Percentiles rank a stretch among this genome's conserved stretches.
phyloP scores from a whole-genome alignment of 306 rosid genomes.

The Trifolium subterraneum region DNA sequence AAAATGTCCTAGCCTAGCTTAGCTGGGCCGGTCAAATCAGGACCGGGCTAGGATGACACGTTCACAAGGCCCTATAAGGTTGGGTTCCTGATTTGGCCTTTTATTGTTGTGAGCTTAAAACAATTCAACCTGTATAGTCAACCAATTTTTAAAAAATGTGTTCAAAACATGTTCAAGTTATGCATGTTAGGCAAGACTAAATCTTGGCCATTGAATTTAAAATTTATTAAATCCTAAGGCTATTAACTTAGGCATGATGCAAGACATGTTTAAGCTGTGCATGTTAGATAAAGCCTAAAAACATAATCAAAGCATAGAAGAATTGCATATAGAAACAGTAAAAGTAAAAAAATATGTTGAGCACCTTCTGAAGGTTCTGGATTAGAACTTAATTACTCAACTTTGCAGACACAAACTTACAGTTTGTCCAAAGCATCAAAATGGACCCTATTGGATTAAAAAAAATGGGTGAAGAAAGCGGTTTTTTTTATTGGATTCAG shows the following conservation, averaged over 20 bases:
- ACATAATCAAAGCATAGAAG: neutral
- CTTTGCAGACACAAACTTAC: slow-evolving; percentile 20
- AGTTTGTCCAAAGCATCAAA: slow-evolving; percentile 6
- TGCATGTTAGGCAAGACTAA: too few relatives aligned
- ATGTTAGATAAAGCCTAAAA: too few relatives aligned
- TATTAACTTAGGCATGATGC: too few relatives aligned
- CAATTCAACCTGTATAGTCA: neutral
- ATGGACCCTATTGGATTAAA: neutral
- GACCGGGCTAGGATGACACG: neutral
- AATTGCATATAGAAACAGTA: neutral
- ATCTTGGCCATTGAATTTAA: too few relatives aligned
- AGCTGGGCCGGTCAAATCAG: neutral
- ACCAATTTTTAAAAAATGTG: neutral
- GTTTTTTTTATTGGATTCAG: neutral
- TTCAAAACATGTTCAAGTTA: too few relatives aligned
- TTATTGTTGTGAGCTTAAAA: neutral
- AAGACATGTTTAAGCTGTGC: too few relatives aligned
- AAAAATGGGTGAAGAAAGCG: neutral
- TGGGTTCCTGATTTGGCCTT: neutral
- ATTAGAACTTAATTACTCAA: neutral
- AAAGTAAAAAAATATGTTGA: neutral
- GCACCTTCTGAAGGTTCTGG: neutral
- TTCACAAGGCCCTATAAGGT: neutral
- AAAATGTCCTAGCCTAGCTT: neutral
- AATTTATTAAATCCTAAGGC: too few relatives aligned